phyloP scores from a whole-genome alignment of 1,284 basidiomycete species.

The Ganoderma sinense region DNA sequence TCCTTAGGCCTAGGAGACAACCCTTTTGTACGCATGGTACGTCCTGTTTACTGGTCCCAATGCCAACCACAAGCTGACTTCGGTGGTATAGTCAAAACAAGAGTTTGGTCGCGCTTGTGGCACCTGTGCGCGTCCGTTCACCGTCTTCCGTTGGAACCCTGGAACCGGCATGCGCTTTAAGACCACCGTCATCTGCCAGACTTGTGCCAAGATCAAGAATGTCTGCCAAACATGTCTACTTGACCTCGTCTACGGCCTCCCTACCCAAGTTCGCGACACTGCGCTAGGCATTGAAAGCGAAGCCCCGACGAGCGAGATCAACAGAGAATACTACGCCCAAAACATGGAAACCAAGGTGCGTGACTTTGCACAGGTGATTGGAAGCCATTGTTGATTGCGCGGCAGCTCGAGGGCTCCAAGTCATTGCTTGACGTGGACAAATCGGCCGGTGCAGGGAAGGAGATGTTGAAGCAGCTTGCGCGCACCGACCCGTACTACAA shows the following conservation, averaged over 20 bases:
- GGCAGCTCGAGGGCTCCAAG: slow-evolving; percentile 72
- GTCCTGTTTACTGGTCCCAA: slow-evolving; percentile 32
- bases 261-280: slow-evolving; percentile 97
- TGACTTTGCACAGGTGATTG: slow-evolving; percentile 11
- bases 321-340: slow-evolving; percentile 97
- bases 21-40: slow-evolving; percentile 90
- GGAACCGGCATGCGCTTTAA: slow-evolving; percentile 94
- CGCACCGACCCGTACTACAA: slow-evolving; percentile 97
- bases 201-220: slow-evolving; percentile 98
- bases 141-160: slow-evolving; percentile 98
- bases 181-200: slow-evolving; percentile 98
- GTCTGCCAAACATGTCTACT: slow-evolving; percentile 98
- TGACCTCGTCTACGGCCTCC: slow-evolving; percentile 95
- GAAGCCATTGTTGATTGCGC: not conserved
- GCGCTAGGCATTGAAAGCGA: slow-evolving; percentile 88
- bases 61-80: not conserved
- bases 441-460: slow-evolving; percentile 85
- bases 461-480: slow-evolving; percentile 94
- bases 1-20: slow-evolving; percentile 82
- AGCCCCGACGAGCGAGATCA: slow-evolving; percentile 95
- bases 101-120: slow-evolving; percentile 95
- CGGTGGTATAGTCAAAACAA: slow-evolving; percentile 86
- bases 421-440: slow-evolving; percentile 73
- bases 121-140: slow-evolving; percentile 95
- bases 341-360: slow-evolving; percentile 91